phyloP scores from a whole-genome alignment of 106 monocot genomes.

The Dioscorea zingiberensis region DNA sequence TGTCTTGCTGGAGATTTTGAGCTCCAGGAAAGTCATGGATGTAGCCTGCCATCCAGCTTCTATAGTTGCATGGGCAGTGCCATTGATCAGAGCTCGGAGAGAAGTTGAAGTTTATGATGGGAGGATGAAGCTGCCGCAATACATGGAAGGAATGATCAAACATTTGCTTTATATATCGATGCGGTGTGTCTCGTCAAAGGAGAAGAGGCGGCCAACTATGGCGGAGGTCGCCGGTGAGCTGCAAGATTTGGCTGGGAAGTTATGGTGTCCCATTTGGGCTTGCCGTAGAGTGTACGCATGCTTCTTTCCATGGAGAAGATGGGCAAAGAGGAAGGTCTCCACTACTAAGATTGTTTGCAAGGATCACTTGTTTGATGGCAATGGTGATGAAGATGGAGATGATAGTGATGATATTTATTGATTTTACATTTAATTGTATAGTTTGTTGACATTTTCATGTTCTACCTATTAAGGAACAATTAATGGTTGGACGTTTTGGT shows the following conservation, averaged over 20 bases:
- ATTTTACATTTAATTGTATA: background rate
- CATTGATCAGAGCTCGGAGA: conserved; percentile 20
- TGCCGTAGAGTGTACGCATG: too few species aligned
- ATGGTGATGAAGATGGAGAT: conserved; percentile 12
- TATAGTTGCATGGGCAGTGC: conserved; percentile 56
- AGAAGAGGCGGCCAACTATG: conserved; percentile 45
- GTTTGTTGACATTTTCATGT: background rate
- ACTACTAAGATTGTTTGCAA: conserved; percentile 44
- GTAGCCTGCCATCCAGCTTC: conserved; percentile 28
- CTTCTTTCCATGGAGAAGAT: conserved; percentile 20
- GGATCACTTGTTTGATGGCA: conserved; percentile 20
- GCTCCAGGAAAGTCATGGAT: conserved; percentile 56
- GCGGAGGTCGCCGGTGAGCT: conserved; percentile 62
- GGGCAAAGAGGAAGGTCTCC: conserved; percentile 29
- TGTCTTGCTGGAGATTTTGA: conserved; percentile 68
- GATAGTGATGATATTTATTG: conserved; percentile 10
- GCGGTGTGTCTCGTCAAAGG: conserved; percentile 37
- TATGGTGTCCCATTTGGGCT: background rate
- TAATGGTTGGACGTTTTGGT: too few species aligned
- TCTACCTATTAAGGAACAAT: too few species aligned
- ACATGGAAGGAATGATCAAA: conserved; percentile 13
- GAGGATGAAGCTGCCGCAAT: conserved; percentile 17
- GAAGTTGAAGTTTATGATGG: conserved; percentile 30
- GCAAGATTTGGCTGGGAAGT: conserved; percentile 10
- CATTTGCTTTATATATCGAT: conserved; percentile 35